Conservation (phyloP, 2,329 filamentous ascomycete species). For the Neonectria coccinea region DNA sequence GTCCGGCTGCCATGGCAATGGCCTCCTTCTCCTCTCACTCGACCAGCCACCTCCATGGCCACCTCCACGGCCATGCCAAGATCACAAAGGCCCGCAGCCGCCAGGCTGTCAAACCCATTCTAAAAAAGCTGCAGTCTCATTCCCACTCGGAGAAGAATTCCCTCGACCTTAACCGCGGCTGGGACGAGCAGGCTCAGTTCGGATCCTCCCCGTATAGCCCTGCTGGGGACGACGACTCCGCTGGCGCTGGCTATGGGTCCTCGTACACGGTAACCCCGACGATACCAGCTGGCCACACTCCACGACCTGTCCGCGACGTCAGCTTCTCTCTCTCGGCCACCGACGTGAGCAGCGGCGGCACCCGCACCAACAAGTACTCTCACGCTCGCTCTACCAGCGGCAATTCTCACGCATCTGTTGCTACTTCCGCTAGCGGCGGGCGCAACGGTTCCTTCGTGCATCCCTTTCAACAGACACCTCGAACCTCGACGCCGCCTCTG, state of each 20-base stretch:
- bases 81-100: slow-evolving; percentile 60
- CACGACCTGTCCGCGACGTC: slow-evolving; percentile 55
- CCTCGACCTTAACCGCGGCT: slow-evolving; percentile 70
- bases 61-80: slow-evolving; percentile 43
- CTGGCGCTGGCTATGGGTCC: slow-evolving; percentile 32
- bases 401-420: slow-evolving; percentile 67
- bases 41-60: slow-evolving; percentile 41
- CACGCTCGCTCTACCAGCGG: slow-evolving; percentile 71
- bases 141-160: slow-evolving; percentile 72
- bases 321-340: slow-evolving; percentile 58
- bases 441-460: slow-evolving; percentile 68
- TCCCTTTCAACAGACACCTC: slow-evolving; percentile 73
- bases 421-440: slow-evolving; percentile 65
- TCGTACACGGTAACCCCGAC: slow-evolving; percentile 38
- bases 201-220: slow-evolving; percentile 46
- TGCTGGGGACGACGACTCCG: slow-evolving; percentile 44
- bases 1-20: slow-evolving; percentile 38
- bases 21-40: slow-evolving; percentile 41
- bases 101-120: slow-evolving; percentile 69
- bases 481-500: slow-evolving; percentile 69
- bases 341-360: slow-evolving; percentile 47
- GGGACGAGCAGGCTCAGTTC: slow-evolving; percentile 64
- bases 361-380: slow-evolving; percentile 57
- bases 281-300: slow-evolving; percentile 29
- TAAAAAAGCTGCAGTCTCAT: slow-evolving; percentile 66